Evolutionary conservation across 495 filamentous ascomycete genomes (phyloP).

Genomic region (Parathielavia appendiculata): DNA sequence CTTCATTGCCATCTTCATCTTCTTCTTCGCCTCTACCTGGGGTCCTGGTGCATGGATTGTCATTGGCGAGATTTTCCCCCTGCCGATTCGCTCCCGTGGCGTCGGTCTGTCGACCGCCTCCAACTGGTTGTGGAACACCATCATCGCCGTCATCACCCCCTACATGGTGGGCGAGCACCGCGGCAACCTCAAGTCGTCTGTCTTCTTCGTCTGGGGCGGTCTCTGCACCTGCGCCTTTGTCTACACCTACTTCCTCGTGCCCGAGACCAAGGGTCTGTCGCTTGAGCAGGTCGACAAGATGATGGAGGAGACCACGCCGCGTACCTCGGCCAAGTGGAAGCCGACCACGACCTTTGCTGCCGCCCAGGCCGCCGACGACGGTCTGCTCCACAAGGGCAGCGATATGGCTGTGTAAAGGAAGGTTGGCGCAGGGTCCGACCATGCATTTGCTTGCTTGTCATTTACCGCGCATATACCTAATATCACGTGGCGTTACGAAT

Average conservation of each 20-base stretch:
- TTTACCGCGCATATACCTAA: not conserved
- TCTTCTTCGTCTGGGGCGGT: conserved; percentile 76
- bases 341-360: conserved; percentile 64
- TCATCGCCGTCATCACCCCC: conserved; percentile 69
- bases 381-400: conserved; percentile 12
- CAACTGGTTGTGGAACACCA: conserved; percentile 87
- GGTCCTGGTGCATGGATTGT: conserved; percentile 78
- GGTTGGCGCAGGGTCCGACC: not conserved
- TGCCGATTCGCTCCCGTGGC: conserved; percentile 75
- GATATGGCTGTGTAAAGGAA: conserved; percentile 14
- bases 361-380: conserved; percentile 10
- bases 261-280: conserved; percentile 81
- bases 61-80: conserved; percentile 82
- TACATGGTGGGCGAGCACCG: conserved; percentile 63
- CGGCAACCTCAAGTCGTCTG: conserved; percentile 63
- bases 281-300: conserved; percentile 88
- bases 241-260: conserved; percentile 75
- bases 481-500: not conserved
- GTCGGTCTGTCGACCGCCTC: conserved; percentile 75
- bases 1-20: conserved; percentile 80
- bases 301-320: conserved; percentile 77
- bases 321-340: conserved; percentile 64
- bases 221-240: conserved; percentile 61
- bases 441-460: not conserved
- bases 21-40: conserved; percentile 77